Evolutionary conservation across 306 rosid genomes (phyloP), one percentile per base, ranked within the genome.

Genomic region (Urtica urens): DNA sequence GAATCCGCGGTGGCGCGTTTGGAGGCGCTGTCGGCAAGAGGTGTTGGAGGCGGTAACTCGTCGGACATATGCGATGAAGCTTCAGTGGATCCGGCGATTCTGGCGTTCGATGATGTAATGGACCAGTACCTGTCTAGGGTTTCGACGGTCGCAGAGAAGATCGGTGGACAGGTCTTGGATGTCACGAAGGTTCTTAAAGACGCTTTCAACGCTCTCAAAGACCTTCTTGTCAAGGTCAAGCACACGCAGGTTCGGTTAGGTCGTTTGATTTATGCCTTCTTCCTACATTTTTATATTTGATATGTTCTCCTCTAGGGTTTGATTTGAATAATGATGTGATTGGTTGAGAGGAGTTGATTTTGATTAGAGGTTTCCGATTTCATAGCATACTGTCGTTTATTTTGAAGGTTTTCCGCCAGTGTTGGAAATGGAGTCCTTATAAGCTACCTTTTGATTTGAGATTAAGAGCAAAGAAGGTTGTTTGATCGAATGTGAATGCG

Each of bases 1-100:
- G 96, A 87, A 68, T 83, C 93, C 61, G 93, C 93, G 57, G 96
- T 87, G 47, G 45, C 66, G 47, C 86, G 88, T 35, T 65, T 87
- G 19, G 93, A 87, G 72, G 62, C 88, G 41, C 68, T 83, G 6
- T 73, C 86, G 3, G 7, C 63, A 40, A 57, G 13, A 51, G 6
- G 87, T 26, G 30, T 57, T 37, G 58, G 23, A 2, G 3, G 59
- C 11, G 34, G 71, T 0, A 60, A 59, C 23, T 52, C 66, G 0
- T 43, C 63, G 37, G 58, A 57, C 23, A 39, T 46, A 12, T 66
- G 39, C 2, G 64, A 40, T 10, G 76, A 57, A 21, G 63, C 64
- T 53, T 61, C 55, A 42, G 23, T 5, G 34, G 94, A 83, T 68
- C 81, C 86, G 21, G 74, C 94, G 51, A 65, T 87, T 46, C 44